Conservation (phyloP, 2,329 filamentous ascomycete genomes). For the Aspergillus pseudotamarii region DNA sequence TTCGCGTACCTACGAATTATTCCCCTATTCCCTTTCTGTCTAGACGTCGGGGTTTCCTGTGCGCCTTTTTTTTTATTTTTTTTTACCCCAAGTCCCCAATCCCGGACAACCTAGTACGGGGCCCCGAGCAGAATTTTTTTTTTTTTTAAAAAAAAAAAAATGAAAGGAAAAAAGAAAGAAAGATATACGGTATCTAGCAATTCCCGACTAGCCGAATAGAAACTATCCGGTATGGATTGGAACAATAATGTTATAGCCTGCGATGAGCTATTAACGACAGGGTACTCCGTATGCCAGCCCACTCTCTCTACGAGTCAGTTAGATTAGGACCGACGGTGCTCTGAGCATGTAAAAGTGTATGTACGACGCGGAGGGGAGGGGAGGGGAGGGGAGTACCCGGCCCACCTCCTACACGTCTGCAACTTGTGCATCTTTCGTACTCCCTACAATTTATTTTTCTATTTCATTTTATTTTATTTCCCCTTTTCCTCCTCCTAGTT, state of each 20-base stretch:
- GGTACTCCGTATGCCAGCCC: not conserved
- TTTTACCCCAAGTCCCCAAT: too few species aligned
- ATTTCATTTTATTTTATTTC: not conserved
- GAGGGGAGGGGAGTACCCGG: not conserved
- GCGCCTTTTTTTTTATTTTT: too few species aligned
- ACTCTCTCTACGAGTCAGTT: slow-evolving; percentile 10
- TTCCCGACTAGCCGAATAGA: not conserved
- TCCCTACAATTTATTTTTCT: not conserved
- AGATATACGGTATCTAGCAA: not conserved
- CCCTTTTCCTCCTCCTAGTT: not conserved
- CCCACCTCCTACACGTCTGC: not conserved
- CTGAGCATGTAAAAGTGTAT: slow-evolving; percentile 5
- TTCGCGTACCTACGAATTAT: not conserved
- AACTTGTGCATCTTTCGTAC: not conserved
- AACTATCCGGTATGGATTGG: not conserved
- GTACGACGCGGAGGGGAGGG: not conserved
- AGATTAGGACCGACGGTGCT: slow-evolving; percentile 14
- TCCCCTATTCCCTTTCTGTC: not conserved
- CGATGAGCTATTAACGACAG: not conserved
- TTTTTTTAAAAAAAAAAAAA: too few species aligned
- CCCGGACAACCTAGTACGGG: too few species aligned
- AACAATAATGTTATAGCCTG: too few species aligned
- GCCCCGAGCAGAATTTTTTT: too few species aligned
- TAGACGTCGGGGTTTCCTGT: too few species aligned
- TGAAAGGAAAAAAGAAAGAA: not conserved